Conservation (phyloP, 1,139 yeast species). For the Scheffersomyces stambukii region DNA sequence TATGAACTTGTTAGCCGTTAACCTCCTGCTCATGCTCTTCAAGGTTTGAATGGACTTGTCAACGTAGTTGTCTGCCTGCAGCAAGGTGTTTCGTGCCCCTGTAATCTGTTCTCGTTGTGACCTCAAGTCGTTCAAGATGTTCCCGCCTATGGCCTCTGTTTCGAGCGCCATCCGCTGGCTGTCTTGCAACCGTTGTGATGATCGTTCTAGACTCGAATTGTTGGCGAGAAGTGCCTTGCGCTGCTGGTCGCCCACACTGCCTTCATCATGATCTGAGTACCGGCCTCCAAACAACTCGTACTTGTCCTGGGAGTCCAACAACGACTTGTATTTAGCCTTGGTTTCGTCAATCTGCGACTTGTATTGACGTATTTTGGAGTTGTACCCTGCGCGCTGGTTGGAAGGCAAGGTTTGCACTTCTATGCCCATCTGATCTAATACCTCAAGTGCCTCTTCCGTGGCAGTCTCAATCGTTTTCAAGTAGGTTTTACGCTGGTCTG, state of each 20-base stretch:
- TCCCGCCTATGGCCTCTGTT: slow-evolving; percentile 89
- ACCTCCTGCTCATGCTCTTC: slow-evolving; percentile 86
- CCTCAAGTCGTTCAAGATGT: slow-evolving; percentile 81
- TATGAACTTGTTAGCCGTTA: slow-evolving; percentile 91
- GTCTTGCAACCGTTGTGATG: slow-evolving; percentile 79
- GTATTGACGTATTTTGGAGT: slow-evolving; percentile 68
- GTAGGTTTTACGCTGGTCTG: slow-evolving; percentile 45
- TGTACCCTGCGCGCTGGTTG: slow-evolving; percentile 60
- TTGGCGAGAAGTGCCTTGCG: slow-evolving; percentile 77
- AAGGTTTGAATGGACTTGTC: slow-evolving; percentile 86
- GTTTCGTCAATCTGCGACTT: slow-evolving; percentile 56
- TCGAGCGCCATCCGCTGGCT: slow-evolving; percentile 90
- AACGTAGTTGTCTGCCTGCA: slow-evolving; percentile 90
- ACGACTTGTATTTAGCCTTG: slow-evolving; percentile 47
- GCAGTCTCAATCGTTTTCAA: slow-evolving; percentile 62
- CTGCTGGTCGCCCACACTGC: slow-evolving; percentile 58
- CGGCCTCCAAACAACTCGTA: slow-evolving; percentile 63
- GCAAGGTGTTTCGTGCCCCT: slow-evolving; percentile 77
- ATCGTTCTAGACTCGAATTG: slow-evolving; percentile 76
- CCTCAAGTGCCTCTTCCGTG: slow-evolving; percentile 74
- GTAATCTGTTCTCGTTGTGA: slow-evolving; percentile 91
- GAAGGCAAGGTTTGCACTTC: slow-evolving; percentile 82
- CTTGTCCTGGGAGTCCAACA: slow-evolving; percentile 63
- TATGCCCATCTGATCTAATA: slow-evolving; percentile 73
- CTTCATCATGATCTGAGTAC: slow-evolving; percentile 29